Evolutionary conservation across 1,284 basidiomycete genomes (phyloP), one percentile per base, ranked within the genome.

Genomic region (Vanrija sp.): DNA sequence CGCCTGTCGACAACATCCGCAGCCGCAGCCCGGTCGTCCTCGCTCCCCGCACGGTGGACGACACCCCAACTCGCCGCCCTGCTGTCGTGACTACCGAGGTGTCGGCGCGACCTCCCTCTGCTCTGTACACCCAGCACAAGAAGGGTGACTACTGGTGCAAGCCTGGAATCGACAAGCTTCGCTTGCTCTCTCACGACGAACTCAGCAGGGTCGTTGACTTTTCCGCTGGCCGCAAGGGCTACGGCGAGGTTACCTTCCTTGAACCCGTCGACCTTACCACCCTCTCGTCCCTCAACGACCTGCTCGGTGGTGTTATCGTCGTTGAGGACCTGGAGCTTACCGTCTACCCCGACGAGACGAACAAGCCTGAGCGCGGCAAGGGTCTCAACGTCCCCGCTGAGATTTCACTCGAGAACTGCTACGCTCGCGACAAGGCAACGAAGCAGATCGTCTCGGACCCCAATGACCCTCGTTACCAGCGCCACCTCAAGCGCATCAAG

Each of bases 221-320:
- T 62, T 81, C 87, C 23, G 92, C 96, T 39, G 92, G 93, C 9
- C 86, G 96, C 31, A 83, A 87, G 53, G 93, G 93, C 42, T 96
- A 86, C 65, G 95, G 96, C 45, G 83, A 92, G 72, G 87, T 98
- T 63, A 83, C 84, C 41, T 98, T 97, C 81, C 78, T 92, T 43
- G 86, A 92, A 56, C 85, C 90, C 0, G 95, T 98, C 52, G 93
- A 98, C 71, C 82, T 98, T 52, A 97, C 93, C 18, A 85, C 86
- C 20, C 79, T 97, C 47, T 79, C 85, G 18, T 87, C 86, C 65
- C 82, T 98, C 42, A 82, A 84, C 22, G 85, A 86, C 51, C 82
- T 98, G 27, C 80, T 92, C 6, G 96, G 94, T n/a, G 84, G 86
- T 52, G 82, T 93, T 57, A 84, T 98, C 38, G 82, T 87, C 48